Base-by-base conservation (phyloP, 1,284 basidiomycete genomes). In the Phellinidium pouzarii region DNA sequence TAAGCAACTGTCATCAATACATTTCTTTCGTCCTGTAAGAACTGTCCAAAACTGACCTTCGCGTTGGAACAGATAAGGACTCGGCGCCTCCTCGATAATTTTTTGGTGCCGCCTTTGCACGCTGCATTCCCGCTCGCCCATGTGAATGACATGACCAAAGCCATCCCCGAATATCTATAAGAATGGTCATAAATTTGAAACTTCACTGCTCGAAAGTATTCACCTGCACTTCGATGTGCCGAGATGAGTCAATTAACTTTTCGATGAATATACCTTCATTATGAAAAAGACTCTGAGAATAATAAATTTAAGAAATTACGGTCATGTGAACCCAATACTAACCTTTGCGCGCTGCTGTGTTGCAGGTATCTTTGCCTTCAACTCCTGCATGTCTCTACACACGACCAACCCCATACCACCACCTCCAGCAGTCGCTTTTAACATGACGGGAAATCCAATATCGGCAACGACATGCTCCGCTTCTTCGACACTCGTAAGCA, bases 91-190 rank as follows among this genome's bases (percentile, higher is more conserved):
- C 61, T 89, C 85, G 27, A 88, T 76, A 3, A 88, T 76, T 62
- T 89, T 89, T 65, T 89, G 86, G 60, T 87, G 79, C 23, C 85
- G 68, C 26, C 86, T 70, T 62, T 89, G 86, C 14, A 86, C 68
- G 41, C 78, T 82, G 59, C 83, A 85, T 62, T 89, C 86, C 8
- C 86, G 71, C 61, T 87, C 84, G 29, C 82, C 79, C 69, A 86
- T 76, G 61, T 84, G 80, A 11, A 85, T 69, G 2, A 77, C 78
- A 49, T 78, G 69, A 3, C 78, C 78, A 0, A 63, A 46, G 0
- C 82, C 82, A 61, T 87, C 77, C 12, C 84, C 85, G 58, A 87
- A 84, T 0, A 87, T 73, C 74, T 80, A 43, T 4, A 2, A 23
- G 8, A 42, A 26, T 4, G 41, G 36, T 31, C 12, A 40, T 25